Evolutionary conservation across 768 basidiomycete species (phyloP).

Genomic region (Cyathus striatus): DNA sequence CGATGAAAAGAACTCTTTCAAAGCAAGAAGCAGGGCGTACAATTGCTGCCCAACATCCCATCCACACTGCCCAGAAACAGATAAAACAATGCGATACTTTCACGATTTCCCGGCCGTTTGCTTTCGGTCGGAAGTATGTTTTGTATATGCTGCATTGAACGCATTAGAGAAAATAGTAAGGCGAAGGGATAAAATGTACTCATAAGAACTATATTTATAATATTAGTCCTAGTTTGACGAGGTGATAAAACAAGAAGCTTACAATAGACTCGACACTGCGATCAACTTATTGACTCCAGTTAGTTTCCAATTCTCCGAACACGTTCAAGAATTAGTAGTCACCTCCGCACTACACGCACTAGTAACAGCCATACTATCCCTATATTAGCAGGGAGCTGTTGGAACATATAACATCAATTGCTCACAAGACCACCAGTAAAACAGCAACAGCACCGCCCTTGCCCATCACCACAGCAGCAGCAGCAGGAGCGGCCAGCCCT

Average conservation of each 20-base stretch:
- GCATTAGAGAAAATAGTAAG: too few species aligned
- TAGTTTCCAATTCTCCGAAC: not conserved
- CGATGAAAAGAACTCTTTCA: not conserved
- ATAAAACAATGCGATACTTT: conserved; percentile 32
- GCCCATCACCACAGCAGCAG: conserved; percentile 41
- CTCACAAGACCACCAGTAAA: conserved; percentile 36
- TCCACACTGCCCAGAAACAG: conserved; percentile 38
- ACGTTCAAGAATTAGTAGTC: not conserved
- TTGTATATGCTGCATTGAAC: conserved; percentile 28
- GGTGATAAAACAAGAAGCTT: conserved; percentile 8
- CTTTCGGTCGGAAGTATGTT: conserved; percentile 31
- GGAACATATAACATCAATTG: too few species aligned
- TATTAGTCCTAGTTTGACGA: conserved; percentile 1
- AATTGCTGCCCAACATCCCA: conserved; percentile 36
- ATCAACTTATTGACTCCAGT: conserved; percentile 22
- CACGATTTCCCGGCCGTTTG: conserved; percentile 33
- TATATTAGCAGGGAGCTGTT: not conserved
- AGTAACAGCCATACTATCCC: conserved; percentile 40
- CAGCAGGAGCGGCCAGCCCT: conserved; percentile 41
- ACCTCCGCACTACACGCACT: conserved; percentile 36
- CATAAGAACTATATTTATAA: conserved; percentile 31
- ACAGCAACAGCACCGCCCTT: conserved; percentile 38
- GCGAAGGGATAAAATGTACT: too few species aligned
- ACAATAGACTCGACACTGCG: conserved; percentile 39
- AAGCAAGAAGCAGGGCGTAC: conserved; percentile 10